Percentiles rank a stretch among this genome's conserved stretches.
phyloP scores from a whole-genome alignment of 805 yeast species.

The Geotrichum ghanense region DNA sequence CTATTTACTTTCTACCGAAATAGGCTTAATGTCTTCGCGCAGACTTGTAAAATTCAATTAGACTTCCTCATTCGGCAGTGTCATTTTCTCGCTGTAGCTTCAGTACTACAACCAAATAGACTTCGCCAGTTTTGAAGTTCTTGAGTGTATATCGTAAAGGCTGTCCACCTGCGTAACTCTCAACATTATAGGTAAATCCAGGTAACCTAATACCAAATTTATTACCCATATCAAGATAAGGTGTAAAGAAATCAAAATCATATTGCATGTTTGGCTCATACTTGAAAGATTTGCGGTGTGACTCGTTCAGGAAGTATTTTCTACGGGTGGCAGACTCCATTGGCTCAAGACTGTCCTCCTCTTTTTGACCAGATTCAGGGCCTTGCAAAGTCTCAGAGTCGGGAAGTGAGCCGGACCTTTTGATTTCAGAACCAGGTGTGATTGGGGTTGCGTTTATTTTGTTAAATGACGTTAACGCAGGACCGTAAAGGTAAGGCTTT shows the following conservation, averaged over 20 bases:
- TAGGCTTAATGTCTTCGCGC: no score
- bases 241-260: constrained; percentile 43
- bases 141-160: constrained; percentile 28
- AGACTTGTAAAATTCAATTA: no score
- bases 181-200: constrained; percentile 29
- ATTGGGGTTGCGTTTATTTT: constrained; percentile 26
- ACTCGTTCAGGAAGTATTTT: constrained; percentile 31
- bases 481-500: constrained; percentile 52
- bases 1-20: no score
- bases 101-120: constrained; percentile 20
- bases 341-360: constrained; percentile 15
- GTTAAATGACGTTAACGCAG: constrained; percentile 47
- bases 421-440: constrained; percentile 1
- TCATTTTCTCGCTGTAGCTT: constrained; percentile 6
- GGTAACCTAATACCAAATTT: constrained; percentile 44
- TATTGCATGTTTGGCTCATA: constrained; percentile 33
- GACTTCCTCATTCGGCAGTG: neutral
- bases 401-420: neutral
- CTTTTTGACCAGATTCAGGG: constrained; percentile 11
- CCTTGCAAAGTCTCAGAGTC: constrained; percentile 4
- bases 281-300: constrained; percentile 30
- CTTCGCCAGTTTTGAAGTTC: constrained; percentile 13
- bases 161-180: constrained; percentile 27
- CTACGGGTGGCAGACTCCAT: constrained; percentile 30
- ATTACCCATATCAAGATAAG: constrained; percentile 39